A percentile compares a stretch with the other conserved stretches of the same genome.
Conservation (phyloP, 2,329 filamentous ascomycete genomes). For the Westerdykella sp. region DNA sequence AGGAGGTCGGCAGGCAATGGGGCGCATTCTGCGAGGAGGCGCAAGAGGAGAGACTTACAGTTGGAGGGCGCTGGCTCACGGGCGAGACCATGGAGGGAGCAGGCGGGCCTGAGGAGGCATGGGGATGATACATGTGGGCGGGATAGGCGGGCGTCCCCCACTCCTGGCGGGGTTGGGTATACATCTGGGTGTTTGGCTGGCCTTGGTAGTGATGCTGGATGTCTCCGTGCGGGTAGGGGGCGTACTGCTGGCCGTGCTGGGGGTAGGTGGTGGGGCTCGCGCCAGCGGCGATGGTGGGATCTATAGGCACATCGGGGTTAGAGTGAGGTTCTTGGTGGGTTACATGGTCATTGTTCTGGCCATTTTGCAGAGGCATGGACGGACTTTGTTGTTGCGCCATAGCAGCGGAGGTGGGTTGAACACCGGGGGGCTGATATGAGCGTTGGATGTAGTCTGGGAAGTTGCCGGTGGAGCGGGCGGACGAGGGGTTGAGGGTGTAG, state of each 20-base stretch:
- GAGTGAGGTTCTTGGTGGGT: conserved; percentile 65
- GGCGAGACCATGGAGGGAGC: conserved; percentile 54
- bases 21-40: neutral
- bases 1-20: neutral
- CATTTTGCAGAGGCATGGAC: conserved; percentile 85
- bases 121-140: conserved; percentile 41
- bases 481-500: conserved; percentile 71
- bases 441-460: conserved; percentile 83
- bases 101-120: conserved; percentile 53
- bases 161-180: conserved; percentile 58
- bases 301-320: conserved; percentile 98
- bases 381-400: conserved; percentile 99
- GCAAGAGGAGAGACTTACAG: conserved; percentile 39
- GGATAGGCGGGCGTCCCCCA: conserved; percentile 58
- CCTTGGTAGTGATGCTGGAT: conserved; percentile 70
- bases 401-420: conserved; percentile 70
- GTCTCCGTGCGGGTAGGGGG: conserved; percentile 81
- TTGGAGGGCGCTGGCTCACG: conserved; percentile 52
- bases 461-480: conserved; percentile 66
- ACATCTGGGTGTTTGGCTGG: conserved; percentile 55
- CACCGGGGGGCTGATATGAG: conserved; percentile 68
- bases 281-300: conserved; percentile 91
- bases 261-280: conserved; percentile 72
- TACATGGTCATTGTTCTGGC: conserved; percentile 62
- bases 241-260: conserved; percentile 70